Percentiles rank a stretch among this genome's conserved stretches.
phyloP scores from a whole-genome alignment of 2,329 filamentous ascomycete species.

The Penicillium sp. region DNA sequence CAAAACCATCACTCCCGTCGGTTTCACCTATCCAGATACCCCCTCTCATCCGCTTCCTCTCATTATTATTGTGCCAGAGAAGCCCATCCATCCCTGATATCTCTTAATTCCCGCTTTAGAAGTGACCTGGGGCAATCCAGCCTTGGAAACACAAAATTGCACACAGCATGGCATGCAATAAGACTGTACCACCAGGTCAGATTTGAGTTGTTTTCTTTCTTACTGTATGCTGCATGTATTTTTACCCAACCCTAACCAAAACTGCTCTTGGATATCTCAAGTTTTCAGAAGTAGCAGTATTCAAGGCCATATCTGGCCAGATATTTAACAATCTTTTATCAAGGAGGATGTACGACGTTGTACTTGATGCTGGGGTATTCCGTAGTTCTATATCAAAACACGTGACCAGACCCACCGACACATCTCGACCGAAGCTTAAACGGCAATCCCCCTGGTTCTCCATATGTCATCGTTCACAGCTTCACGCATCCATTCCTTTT shows the following conservation, averaged over 20 bases:
- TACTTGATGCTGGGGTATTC: background rate
- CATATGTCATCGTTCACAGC: background rate
- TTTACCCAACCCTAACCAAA: slow-evolving; percentile 17
- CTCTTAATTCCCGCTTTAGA: slow-evolving; percentile 1
- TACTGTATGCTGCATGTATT: slow-evolving; percentile 14
- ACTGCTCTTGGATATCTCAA: background rate
- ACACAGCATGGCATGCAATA: background rate
- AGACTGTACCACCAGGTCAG: background rate
- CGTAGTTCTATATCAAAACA: background rate
- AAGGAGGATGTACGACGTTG: too few species aligned
- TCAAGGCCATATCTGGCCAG: too few species aligned
- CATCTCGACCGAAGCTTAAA: slow-evolving; percentile 12
- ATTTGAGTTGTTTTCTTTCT: background rate
- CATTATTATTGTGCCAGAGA: background rate
- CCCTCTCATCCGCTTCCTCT: background rate
- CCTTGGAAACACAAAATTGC: background rate
- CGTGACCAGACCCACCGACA: slow-evolving; percentile 9
- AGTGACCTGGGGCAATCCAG: background rate
- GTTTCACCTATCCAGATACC: slow-evolving; percentile 8
- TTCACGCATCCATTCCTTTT: slow-evolving; percentile 1
- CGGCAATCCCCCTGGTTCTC: slow-evolving; percentile 12
- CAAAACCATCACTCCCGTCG: slow-evolving; percentile 1
- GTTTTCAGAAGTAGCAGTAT: too few species aligned
- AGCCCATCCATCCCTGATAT: background rate
- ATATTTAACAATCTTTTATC: too few species aligned